Evolutionary conservation across 1,139 yeast genomes (phyloP).

Genomic region (Diutina neorugosa): DNA sequence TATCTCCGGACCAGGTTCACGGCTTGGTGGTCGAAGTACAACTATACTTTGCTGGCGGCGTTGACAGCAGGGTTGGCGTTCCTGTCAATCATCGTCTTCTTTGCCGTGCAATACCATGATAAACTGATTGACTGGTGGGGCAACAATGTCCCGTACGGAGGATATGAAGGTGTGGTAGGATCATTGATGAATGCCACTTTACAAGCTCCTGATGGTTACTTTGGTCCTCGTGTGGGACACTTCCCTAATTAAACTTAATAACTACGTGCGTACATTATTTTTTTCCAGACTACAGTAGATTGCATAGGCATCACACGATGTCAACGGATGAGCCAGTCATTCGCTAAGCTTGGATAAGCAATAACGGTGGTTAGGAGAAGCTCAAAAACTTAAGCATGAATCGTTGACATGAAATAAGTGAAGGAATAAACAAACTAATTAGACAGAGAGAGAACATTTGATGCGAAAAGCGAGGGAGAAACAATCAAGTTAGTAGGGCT

Average conservation of each 20-base stretch:
- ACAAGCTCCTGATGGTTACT: conserved; percentile 29
- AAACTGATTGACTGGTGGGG: conserved; percentile 48
- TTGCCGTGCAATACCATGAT: conserved; percentile 37
- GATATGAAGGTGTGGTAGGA: conserved; percentile 27
- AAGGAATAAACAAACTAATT: no score
- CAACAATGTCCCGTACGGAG: conserved; percentile 29
- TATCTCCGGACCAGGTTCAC: conserved; percentile 34
- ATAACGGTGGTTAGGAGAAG: no score
- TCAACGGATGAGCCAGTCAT: no score
- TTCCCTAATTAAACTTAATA: conserved; percentile 14
- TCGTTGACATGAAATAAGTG: no score
- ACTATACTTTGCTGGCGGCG: conserved; percentile 43
- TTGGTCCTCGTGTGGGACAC: conserved; percentile 30
- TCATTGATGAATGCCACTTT: conserved; percentile 7
- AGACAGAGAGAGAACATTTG: no score
- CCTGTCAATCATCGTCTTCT: conserved; percentile 40
- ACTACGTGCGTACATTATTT: neutral
- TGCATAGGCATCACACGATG: no score
- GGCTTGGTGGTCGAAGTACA: conserved; percentile 56
- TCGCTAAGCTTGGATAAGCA: no score
- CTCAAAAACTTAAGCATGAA: no score
- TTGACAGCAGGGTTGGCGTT: conserved; percentile 51
- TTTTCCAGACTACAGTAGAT: neutral
- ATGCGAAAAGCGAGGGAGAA: no score
- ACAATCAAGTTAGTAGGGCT: no score